These are phyloP conservation scores for Carpinus viminea DNA, from an alignment of 306 rosid species.

Conservation along the genomic window DNA sequence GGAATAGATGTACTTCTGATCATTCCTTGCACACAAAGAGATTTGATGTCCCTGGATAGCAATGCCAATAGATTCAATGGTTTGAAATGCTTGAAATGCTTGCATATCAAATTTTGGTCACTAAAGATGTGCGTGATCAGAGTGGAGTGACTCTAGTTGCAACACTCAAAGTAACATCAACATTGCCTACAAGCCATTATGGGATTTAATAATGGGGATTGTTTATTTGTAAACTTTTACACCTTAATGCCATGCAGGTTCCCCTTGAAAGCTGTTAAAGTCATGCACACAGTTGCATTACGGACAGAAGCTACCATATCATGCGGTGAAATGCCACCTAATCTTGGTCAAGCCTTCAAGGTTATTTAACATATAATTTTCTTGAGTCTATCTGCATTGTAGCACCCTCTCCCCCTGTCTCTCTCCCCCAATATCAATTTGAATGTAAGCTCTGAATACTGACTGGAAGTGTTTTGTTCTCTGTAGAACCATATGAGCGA, in stretches of 20 bases:
- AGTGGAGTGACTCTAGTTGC: conserved; percentile 4
- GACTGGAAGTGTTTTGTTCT: conserved; percentile 10
- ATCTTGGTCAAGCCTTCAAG: conserved; percentile 93
- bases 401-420: not conserved
- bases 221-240: conserved; percentile 6
- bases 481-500: conserved; percentile 96
- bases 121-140: not conserved
- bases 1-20: not conserved
- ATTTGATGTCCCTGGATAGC: not conserved
- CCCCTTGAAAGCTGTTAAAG: conserved; percentile 92
- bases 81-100: not conserved
- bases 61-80: not conserved
- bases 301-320: conserved; percentile 86
- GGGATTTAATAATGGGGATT: not conserved
- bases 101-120: not conserved
- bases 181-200: not conserved
- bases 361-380: conserved; percentile 32
- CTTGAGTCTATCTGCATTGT: not conserved
- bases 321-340: conserved; percentile 77
- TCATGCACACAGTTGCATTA: conserved; percentile 96
- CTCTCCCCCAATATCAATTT: not conserved
- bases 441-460: conserved; percentile 13
- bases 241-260: conserved; percentile 46
- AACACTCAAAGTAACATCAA: conserved; percentile 11
- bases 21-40: not conserved